Evolutionary conservation across 2,329 filamentous ascomycete genomes (phyloP).

Genomic region (Gaeumannomyces sp.): DNA sequence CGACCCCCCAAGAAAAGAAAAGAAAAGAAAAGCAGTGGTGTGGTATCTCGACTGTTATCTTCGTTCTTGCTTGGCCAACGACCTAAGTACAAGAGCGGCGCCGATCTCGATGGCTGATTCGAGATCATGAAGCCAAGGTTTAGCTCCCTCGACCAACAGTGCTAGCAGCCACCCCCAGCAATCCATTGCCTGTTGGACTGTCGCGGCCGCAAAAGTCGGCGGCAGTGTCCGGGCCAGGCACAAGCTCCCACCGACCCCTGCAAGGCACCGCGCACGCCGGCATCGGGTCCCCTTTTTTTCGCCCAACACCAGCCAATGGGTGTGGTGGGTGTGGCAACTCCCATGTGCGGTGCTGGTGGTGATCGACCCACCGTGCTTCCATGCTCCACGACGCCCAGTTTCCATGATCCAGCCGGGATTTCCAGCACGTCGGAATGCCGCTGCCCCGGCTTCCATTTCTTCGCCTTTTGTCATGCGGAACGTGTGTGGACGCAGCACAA

Average conservation of each 20-base stretch:
- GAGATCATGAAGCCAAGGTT: no score
- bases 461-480: background rate
- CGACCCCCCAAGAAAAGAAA: no score
- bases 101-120: background rate
- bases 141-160: background rate
- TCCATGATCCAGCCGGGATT: background rate
- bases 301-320: background rate
- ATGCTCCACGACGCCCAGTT: background rate
- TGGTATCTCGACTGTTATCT: no score
- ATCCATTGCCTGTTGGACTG: background rate
- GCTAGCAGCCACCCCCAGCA: background rate
- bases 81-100: no score
- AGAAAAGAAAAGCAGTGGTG: no score
- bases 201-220: background rate
- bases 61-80: no score
- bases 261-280: background rate
- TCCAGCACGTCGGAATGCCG: background rate
- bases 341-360: background rate
- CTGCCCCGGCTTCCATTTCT: background rate
- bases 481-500: background rate
- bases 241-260: background rate
- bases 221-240: background rate
- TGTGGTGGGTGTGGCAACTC: background rate
- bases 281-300: background rate
- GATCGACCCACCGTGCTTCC: background rate